Conservation (phyloP, 2,329 filamentous ascomycete genomes). For the Rutstroemia sp. region DNA sequence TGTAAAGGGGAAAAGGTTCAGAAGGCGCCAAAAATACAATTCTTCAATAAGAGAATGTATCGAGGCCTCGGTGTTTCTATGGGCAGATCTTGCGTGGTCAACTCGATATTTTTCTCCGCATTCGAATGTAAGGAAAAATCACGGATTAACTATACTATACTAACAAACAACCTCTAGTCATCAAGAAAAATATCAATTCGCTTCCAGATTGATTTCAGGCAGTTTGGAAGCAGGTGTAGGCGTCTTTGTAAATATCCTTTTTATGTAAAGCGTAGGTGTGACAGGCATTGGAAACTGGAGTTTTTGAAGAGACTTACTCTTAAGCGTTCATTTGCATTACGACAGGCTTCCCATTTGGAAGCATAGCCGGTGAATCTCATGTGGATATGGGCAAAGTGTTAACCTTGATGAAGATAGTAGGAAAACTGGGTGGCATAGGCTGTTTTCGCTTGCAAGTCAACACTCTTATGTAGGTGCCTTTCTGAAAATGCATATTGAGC, state of each 20-base stretch:
- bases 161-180: slow-evolving; percentile 31
- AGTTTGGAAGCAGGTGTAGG: background rate
- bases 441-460: too few species aligned
- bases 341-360: background rate
- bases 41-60: slow-evolving; percentile 73
- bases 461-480: too few species aligned
- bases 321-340: background rate
- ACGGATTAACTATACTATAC: background rate
- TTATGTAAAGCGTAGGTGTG: slow-evolving; percentile 6
- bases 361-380: too few species aligned
- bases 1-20: slow-evolving; percentile 57
- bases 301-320: background rate
- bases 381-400: background rate
- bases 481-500: too few species aligned
- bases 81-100: slow-evolving; percentile 73
- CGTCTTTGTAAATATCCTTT: slow-evolving; percentile 6
- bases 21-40: slow-evolving; percentile 64
- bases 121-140: slow-evolving; percentile 51
- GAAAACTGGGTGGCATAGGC: too few species aligned
- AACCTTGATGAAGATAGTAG: background rate
- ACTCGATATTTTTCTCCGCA: slow-evolving; percentile 83
- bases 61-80: slow-evolving; percentile 78
- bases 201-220: slow-evolving; percentile 23
- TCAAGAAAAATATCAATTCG: slow-evolving; percentile 53
- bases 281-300: slow-evolving; percentile 6